phyloP scores from a whole-genome alignment of 2,329 filamentous ascomycete genomes.

The Ceratocystis variospora region DNA sequence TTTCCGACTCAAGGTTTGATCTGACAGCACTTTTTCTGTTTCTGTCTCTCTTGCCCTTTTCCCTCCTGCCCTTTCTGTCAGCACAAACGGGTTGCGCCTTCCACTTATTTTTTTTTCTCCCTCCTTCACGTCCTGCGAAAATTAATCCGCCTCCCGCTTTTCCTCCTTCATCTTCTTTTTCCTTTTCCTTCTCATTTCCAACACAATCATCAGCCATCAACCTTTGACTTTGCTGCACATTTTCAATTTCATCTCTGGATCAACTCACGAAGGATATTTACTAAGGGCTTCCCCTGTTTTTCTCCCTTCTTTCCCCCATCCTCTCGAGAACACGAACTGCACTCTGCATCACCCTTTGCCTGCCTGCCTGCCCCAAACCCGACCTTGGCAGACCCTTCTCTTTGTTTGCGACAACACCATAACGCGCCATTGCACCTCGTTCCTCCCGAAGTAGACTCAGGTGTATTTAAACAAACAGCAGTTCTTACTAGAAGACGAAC shows the following conservation, averaged over 20 bases:
- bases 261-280: conserved; percentile 6
- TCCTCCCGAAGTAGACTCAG: conserved; percentile 11
- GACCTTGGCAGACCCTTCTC: conserved; percentile 2
- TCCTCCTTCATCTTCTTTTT: neutral
- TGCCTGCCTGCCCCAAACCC: neutral
- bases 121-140: neutral
- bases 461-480: conserved; percentile 15
- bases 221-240: neutral
- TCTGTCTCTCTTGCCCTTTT: conserved; percentile 3
- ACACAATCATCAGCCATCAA: neutral
- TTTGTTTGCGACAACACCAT: neutral
- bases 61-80: neutral
- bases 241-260: neutral
- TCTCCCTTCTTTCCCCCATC: neutral
- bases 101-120: conserved; percentile 5
- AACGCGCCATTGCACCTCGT: conserved; percentile 18
- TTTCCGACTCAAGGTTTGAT: conserved; percentile 11
- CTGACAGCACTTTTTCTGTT: conserved; percentile 3
- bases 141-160: conserved; percentile 4
- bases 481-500: conserved; percentile 10
- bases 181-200: neutral
- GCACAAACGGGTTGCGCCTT: conserved; percentile 4
- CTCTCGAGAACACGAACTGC: conserved; percentile 14
- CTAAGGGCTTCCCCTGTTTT: conserved; percentile 10
- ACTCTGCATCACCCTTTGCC: neutral